A percentile compares a stretch with the other conserved stretches of the same genome.
Evolutionary conservation across 1,139 yeast genomes (phyloP).

Genomic region (Blastobotrys malaysiensis): DNA sequence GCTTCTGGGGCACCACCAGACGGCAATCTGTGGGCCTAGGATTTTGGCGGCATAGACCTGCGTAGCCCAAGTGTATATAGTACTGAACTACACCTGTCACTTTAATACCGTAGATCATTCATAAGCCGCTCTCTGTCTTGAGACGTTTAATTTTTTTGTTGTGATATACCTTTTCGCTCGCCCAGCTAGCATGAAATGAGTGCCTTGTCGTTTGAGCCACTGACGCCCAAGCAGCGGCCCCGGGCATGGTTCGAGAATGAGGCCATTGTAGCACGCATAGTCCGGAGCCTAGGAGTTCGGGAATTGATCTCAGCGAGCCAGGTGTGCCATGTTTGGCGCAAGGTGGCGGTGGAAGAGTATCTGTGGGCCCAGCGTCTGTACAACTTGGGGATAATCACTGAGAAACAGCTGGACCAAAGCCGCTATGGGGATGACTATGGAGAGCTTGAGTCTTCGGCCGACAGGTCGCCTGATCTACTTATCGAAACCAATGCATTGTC

Average conservation of each 20-base stretch:
- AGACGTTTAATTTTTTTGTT: background rate
- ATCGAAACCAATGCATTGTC: conserved; percentile 5
- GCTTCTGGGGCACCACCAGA: background rate
- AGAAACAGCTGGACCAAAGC: background rate
- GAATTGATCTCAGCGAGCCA: conserved; percentile 27
- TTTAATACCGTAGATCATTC: background rate
- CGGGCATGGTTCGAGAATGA: conserved; percentile 8
- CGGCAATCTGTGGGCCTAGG: background rate
- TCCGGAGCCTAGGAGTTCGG: conserved; percentile 23
- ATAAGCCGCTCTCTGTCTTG: background rate
- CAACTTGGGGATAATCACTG: conserved; percentile 38
- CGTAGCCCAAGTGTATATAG: background rate
- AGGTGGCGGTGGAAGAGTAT: conserved; percentile 31
- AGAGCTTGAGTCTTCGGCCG: background rate
- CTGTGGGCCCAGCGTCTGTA: conserved; percentile 51
- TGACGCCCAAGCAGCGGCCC: conserved; percentile 7
- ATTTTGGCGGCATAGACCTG: background rate
- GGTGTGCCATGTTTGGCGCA: conserved; percentile 36
- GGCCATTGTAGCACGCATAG: conserved; percentile 11
- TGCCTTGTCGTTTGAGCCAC: conserved; percentile 10
- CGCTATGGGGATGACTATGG: background rate
- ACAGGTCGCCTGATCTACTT: background rate
- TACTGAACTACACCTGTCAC: background rate
- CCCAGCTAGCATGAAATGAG: conserved; percentile 7
- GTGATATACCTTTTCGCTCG: too few relatives aligned